Evolutionary conservation across 805 yeast genomes (phyloP).

Genomic region (Barnettozyma siamensis): DNA sequence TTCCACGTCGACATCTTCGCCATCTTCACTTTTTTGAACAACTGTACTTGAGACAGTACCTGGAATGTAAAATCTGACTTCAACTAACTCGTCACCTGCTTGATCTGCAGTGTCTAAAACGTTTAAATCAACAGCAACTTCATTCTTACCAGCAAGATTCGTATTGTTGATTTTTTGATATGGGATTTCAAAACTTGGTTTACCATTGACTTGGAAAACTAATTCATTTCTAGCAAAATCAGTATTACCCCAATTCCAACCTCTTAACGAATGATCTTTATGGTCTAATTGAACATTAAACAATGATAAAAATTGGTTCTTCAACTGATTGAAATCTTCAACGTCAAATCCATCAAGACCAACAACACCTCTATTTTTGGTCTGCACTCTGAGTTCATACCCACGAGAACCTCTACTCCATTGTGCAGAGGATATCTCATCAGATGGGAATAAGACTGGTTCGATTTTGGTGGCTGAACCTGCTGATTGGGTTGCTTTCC

Average conservation of each 20-base stretch:
- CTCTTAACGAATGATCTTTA: constrained; percentile 88
- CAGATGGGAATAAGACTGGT: constrained; percentile 86
- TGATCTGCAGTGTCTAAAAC: constrained; percentile 46
- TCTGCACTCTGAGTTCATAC: constrained; percentile 81
- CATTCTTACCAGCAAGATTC: constrained; percentile 86
- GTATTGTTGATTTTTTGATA: constrained; percentile 75
- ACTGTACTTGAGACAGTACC: constrained; percentile 49
- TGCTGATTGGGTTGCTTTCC: constrained; percentile 68
- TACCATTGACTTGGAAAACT: constrained; percentile 76
- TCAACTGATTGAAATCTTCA: constrained; percentile 74
- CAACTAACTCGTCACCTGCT: constrained; percentile 95
- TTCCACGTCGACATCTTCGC: constrained; percentile 31
- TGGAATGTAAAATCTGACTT: constrained; percentile 88
- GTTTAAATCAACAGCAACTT: constrained; percentile 85
- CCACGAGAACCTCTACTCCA: constrained; percentile 97
- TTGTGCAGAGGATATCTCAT: constrained; percentile 68
- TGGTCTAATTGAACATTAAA: constrained; percentile 71
- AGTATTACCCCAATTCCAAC: constrained; percentile 98
- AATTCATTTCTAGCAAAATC: constrained; percentile 91
- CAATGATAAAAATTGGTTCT: constrained; percentile 75
- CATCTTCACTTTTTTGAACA: constrained; percentile 15
- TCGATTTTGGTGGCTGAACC: constrained; percentile 42
- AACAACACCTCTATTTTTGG: constrained; percentile 81
- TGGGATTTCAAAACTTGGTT: constrained; percentile 90
- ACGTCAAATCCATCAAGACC: constrained; percentile 88